These are phyloP conservation scores for Mesotaenium endlicherianum DNA, from an alignment of 139 green algal genomes.

Conservation along the genomic window DNA sequence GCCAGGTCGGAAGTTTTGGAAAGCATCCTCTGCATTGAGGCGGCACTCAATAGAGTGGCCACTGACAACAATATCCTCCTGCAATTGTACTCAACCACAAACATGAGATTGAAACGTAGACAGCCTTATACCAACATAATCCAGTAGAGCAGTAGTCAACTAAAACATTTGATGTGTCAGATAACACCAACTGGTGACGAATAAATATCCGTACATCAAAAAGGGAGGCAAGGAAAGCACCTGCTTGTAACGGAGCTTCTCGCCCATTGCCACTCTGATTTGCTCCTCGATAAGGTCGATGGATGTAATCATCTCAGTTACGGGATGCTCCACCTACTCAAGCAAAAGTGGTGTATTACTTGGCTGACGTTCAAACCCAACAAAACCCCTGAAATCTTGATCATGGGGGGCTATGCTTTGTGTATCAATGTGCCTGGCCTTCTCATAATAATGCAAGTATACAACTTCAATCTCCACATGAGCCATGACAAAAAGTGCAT, in stretches of 20 bases:
- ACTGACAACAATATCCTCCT: constrained; percentile 57
- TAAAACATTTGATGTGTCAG: not conserved
- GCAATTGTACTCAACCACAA: no score
- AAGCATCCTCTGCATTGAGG: constrained; percentile 89
- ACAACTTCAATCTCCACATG: no score
- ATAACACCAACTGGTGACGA: not conserved
- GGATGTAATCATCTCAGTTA: constrained; percentile 95
- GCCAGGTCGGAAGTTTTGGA: constrained; percentile 85
- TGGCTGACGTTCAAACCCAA: no score
- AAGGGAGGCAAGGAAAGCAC: not conserved
- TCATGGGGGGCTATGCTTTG: no score
- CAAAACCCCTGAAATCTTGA: no score
- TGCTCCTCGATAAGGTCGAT: constrained; percentile 86
- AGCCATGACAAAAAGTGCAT: no score
- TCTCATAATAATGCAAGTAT: no score
- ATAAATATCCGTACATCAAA: not conserved
- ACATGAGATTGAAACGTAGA: no score
- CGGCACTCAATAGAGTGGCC: constrained; percentile 93
- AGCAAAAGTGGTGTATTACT: no score
- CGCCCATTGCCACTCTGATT: constrained; percentile 82
- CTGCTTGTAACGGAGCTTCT: constrained; percentile 66
- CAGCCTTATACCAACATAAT: no score
- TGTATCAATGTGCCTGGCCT: no score
- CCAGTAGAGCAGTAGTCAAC: no score
- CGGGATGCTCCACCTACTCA: constrained; percentile 97